A percentile compares a stretch with the other conserved stretches of the same genome.
phyloP scores from a whole-genome alignment of 805 yeast species.

The Jamesozyma jinghongensis region DNA sequence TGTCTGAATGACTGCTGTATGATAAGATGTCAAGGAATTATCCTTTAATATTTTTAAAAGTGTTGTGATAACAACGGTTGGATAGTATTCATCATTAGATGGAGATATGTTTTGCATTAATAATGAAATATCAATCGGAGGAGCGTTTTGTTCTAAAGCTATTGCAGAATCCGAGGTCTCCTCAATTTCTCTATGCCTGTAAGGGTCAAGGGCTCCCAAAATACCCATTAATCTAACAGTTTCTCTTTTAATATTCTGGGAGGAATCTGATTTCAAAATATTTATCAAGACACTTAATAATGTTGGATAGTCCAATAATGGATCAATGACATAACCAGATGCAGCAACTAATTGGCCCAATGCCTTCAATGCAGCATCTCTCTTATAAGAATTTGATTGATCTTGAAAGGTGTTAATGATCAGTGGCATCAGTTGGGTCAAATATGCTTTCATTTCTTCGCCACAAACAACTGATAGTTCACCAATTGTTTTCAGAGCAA shows the following conservation, averaged over 20 bases:
- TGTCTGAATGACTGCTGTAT: slow-evolving; percentile 82
- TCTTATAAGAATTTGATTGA: slow-evolving; percentile 70
- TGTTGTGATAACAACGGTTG: slow-evolving; percentile 83
- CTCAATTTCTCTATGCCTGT: slow-evolving; percentile 83
- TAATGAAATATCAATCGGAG: slow-evolving; percentile 78
- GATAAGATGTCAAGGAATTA: slow-evolving; percentile 71
- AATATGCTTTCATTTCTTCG: slow-evolving; percentile 63
- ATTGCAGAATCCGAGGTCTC: slow-evolving; percentile 41
- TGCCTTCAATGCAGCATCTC: slow-evolving; percentile 80
- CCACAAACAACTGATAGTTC: slow-evolving; percentile 83
- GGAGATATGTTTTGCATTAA: slow-evolving; percentile 91
- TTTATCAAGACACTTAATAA: slow-evolving; percentile 67
- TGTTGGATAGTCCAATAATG: slow-evolving; percentile 81
- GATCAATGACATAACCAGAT: slow-evolving; percentile 90
- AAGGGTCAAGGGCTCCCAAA: slow-evolving; percentile 90
- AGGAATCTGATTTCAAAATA: slow-evolving; percentile 68
- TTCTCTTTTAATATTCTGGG: slow-evolving; percentile 68
- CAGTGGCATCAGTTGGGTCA: slow-evolving; percentile 72
- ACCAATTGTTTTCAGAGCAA: slow-evolving; percentile 77
- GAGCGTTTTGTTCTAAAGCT: slow-evolving; percentile 65
- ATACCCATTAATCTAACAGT: slow-evolving; percentile 83
- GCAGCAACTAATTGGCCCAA: slow-evolving; percentile 81
- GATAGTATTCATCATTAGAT: slow-evolving; percentile 80
- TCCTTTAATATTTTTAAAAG: slow-evolving; percentile 76
- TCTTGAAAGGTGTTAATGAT: slow-evolving; percentile 81